Percentiles rank a stretch among this genome's conserved stretches.
phyloP scores from a whole-genome alignment of 2,329 filamentous ascomycete genomes.

The Nemania bipapillata region DNA sequence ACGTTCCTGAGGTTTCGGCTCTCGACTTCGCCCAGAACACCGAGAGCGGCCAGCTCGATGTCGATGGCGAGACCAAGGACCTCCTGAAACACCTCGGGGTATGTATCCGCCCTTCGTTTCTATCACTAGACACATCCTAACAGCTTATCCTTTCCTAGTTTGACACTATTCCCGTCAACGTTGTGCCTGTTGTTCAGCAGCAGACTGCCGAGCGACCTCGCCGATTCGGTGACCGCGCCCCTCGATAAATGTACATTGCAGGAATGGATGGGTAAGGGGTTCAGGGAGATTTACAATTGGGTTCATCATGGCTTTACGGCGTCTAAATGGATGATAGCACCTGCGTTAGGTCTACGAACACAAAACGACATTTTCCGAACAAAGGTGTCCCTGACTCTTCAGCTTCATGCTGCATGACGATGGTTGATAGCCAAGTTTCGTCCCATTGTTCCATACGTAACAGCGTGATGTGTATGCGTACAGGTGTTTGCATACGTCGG shows the following conservation, averaged over 20 bases:
- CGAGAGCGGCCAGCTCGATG: slow-evolving; percentile 91
- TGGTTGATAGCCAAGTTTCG: slow-evolving; percentile 86
- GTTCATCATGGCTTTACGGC: slow-evolving; percentile 61
- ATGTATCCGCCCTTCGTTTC: slow-evolving; percentile 62
- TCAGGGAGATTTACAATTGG: slow-evolving; percentile 59
- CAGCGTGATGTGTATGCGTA: slow-evolving; percentile 41
- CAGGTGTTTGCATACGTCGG: slow-evolving; percentile 8
- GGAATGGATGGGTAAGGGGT: slow-evolving; percentile 49
- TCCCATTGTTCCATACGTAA: slow-evolving; percentile 30
- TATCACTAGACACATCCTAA: slow-evolving; percentile 12
- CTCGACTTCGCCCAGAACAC: slow-evolving; percentile 96
- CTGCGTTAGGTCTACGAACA: slow-evolving; percentile 66
- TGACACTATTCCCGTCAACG: slow-evolving; percentile 96
- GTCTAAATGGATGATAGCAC: slow-evolving; percentile 68
- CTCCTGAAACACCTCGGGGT: slow-evolving; percentile 98
- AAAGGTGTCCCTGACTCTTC: slow-evolving; percentile 92
- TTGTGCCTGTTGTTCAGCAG: slow-evolving; percentile 87
- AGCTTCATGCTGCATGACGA: slow-evolving; percentile 69
- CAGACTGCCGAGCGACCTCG: slow-evolving; percentile 85
- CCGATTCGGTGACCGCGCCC: slow-evolving; percentile 75
- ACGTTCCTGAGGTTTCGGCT: slow-evolving; percentile 98
- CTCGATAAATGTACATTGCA: slow-evolving; percentile 47
- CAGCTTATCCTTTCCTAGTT: slow-evolving; percentile 69
- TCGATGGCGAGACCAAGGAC: slow-evolving; percentile 98
- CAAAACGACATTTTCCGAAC: slow-evolving; percentile 68